Evolutionary conservation across 352 stramenopile genomes (phyloP), one percentile per base, ranked within the genome.

Genomic region (Globisporangium cederbergense): DNA sequence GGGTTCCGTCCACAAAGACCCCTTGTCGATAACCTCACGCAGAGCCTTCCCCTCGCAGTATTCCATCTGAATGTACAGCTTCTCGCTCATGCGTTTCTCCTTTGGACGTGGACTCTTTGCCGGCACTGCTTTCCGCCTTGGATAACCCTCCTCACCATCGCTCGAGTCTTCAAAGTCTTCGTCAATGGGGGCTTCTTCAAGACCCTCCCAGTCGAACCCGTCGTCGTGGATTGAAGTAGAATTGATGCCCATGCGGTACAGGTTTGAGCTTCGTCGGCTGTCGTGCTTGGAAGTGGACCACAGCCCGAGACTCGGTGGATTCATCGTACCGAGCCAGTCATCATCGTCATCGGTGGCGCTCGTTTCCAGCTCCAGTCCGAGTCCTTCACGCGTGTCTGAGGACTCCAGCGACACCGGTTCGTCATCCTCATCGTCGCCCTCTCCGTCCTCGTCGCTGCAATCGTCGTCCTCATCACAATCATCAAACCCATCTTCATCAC

Each of bases 31-130:
- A 40, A 98, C 81, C 49, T 98, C 91, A 59, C 94, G 78, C 40
- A 99, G 76, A 30, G 95, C 97, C 54, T 96, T 98, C 9, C 88
- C 79, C 51, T 96, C 81, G 55, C 96, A 99, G 68, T 95, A 99
- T 73, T 99, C 92, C 96, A 99, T 99, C 73, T 98, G 90, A 65
- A 97, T 97, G 66, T 94, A 96, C 58, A 97, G 72, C 64, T 82
- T 89, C 62, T 96, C 88, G 40, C 79, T 78, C 54, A 75, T 78
- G 46, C 81, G 77, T 32, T 79, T 88, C 25, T 71, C 61, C 42
- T 60, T 28, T 6, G 32, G 25, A 53, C 46, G 43, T 38, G 42
- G 20, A 7, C 51, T 47, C 57, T 45, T 62, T 14, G 59, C 7
- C 8, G 36, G 28, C 51, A 53, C 16, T 45, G 58, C 8, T 72